Evolutionary conservation across 306 rosid genomes (phyloP), one percentile per base, ranked within the genome.

Genomic region (Sophora flavescens): DNA sequence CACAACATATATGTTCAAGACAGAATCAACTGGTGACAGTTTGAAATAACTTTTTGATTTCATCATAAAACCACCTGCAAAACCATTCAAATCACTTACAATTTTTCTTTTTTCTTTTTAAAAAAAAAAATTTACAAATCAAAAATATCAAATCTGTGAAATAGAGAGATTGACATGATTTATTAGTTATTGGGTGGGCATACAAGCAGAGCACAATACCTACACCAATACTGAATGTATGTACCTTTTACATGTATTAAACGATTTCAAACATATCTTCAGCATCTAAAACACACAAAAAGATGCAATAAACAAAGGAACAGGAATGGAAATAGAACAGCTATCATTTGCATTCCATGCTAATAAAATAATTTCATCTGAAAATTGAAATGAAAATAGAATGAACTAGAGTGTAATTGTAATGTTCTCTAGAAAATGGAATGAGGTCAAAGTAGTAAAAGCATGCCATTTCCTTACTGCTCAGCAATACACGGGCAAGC

Each of bases 61-160:
- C 92, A 60, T 92, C 97, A 72, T 90, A 92, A 63, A 84, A 77
- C 96, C 93, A 92, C 83, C 97, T 92, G 90, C 82, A 83, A 81
- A 65, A 81, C 64, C 74, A 74, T 41, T 3, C 14, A 41, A 57
- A 63, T 16, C 59, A 60, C 60, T 58, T 14, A 48, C 17, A 78
- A 54, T 62, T 38, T 30, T 30, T 30, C 2, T 3, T 2, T 30
- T 30, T 22, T 1, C 1, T 22, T 22, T 1, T 22, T 22, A 22
- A 22, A 57, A 8, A 45, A 47, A 70, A 54, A 38, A 51, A 51
- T 41, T 52, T n/a, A 61, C 6, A 36, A 63, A 67, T 47, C 18
- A 59, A 57, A 68, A 11, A 59, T 54, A 63, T 22, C 39, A 69
- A 15, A 66, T 32, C 8, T 50, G 41, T 44, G 17, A 56, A 47